Evolutionary conservation across 1,139 yeast species (phyloP).

Genomic region (Suhomyces chickasaworum): DNA sequence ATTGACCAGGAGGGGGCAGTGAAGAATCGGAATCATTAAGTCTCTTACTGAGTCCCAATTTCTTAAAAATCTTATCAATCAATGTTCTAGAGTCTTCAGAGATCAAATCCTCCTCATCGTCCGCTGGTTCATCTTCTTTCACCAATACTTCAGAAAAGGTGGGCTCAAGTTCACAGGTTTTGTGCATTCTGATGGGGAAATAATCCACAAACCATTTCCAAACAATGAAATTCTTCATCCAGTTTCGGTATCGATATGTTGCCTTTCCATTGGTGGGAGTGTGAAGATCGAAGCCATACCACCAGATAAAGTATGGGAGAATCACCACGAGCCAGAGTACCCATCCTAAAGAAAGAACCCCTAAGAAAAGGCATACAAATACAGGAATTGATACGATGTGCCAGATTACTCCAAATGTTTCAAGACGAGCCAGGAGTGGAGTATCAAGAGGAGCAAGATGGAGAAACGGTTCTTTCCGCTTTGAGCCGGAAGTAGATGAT

Average conservation of each 20-base stretch:
- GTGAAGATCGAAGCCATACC: constrained; percentile 55
- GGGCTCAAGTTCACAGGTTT: constrained; percentile 72
- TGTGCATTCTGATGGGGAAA: constrained; percentile 79
- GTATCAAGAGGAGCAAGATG: constrained; percentile 55
- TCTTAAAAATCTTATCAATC: constrained; percentile 40
- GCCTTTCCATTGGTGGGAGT: constrained; percentile 77
- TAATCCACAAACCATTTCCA: constrained; percentile 79
- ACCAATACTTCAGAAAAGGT: constrained; percentile 54
- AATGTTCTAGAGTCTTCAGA: constrained; percentile 41
- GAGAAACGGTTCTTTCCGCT: constrained; percentile 13
- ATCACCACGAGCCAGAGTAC: constrained; percentile 66
- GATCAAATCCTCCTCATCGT: constrained; percentile 49
- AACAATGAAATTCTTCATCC: constrained; percentile 58
- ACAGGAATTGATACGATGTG: constrained; percentile 75
- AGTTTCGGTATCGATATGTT: constrained; percentile 54
- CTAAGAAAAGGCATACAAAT: constrained; percentile 51
- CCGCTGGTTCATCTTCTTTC: constrained; percentile 26
- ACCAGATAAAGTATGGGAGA: constrained; percentile 60
- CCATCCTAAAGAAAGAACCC: constrained; percentile 65
- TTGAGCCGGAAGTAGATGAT: neutral
- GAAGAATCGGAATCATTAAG: constrained; percentile 32
- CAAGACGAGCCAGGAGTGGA: constrained; percentile 60
- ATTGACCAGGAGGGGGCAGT: constrained; percentile 18
- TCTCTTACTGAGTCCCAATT: constrained; percentile 42
- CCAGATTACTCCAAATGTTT: constrained; percentile 73